These are phyloP conservation scores for Citrus australasica DNA, from an alignment of 345 rosid species.

Conservation along the genomic window DNA sequence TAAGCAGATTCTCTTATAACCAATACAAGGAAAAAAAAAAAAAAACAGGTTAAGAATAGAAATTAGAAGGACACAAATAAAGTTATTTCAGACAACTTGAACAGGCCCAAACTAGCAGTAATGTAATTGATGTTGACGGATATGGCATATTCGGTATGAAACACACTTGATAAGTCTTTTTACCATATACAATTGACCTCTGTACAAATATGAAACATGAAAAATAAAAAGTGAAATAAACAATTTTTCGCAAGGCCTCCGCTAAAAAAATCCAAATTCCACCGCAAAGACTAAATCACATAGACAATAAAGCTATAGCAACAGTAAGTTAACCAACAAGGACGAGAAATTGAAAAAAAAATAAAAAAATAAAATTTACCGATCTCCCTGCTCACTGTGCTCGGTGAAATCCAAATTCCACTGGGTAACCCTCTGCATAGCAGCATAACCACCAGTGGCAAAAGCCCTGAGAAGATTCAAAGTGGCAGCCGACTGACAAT, in stretches of 20 bases:
- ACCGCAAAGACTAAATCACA: background rate
- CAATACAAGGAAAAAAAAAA: background rate
- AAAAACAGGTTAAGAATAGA: background rate
- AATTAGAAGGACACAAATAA: background rate
- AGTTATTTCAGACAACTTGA: background rate
- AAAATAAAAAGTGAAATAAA: background rate
- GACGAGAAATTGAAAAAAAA: background rate
- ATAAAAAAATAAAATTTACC: constrained; percentile 23
- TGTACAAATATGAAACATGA: background rate
- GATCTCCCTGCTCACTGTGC: constrained; percentile 69
- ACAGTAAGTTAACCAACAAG: background rate
- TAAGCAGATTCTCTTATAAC: background rate
- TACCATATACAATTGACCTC: background rate
- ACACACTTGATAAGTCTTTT: background rate
- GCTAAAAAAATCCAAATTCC: background rate
- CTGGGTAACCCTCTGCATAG: constrained; percentile 81
- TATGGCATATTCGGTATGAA: background rate
- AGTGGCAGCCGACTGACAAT: constrained; percentile 75
- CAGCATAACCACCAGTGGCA: constrained; percentile 81
- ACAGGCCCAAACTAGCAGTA: background rate
- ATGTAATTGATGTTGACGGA: background rate
- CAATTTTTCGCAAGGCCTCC: background rate
- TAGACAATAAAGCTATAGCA: background rate
- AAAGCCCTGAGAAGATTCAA: constrained; percentile 74
- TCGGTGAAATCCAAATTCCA: constrained; percentile 79